Conservation (phyloP, 805 yeast genomes). For the Lachancea sp. region DNA sequence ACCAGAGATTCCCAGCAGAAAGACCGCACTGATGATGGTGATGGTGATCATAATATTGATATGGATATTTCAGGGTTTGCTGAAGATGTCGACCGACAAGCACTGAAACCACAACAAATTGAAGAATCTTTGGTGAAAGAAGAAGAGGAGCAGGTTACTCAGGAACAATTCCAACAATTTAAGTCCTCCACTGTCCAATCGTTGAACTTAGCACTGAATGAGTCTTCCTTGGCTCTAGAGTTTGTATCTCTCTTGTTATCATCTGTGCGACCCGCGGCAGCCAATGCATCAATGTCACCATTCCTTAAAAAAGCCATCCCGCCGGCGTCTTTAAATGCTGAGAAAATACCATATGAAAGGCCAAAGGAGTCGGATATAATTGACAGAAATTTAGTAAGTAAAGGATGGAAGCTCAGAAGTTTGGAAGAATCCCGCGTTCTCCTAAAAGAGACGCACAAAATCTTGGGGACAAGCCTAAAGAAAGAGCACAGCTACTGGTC, state of each 20-base stretch:
- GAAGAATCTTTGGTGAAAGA: background rate
- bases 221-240: slow-evolving; percentile 81
- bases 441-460: slow-evolving; percentile 45
- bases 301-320: slow-evolving; percentile 69
- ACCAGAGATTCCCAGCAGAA: background rate
- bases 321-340: slow-evolving; percentile 60
- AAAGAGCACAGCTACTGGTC: slow-evolving; percentile 59
- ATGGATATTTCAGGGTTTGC: slow-evolving; percentile 11
- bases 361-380: slow-evolving; percentile 20
- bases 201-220: slow-evolving; percentile 70
- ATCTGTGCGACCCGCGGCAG: slow-evolving; percentile 76
- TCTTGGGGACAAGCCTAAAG: slow-evolving; percentile 47
- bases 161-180: slow-evolving; percentile 40
- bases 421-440: slow-evolving; percentile 48
- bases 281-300: slow-evolving; percentile 82
- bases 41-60: too few species aligned
- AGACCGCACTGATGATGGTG: slow-evolving; percentile 15
- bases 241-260: slow-evolving; percentile 79
- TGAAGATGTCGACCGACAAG: background rate
- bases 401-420: slow-evolving; percentile 82
- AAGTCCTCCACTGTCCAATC: slow-evolving; percentile 48
- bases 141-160: slow-evolving; percentile 14
- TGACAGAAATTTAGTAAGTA: slow-evolving; percentile 27
- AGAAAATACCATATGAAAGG: slow-evolving; percentile 25
- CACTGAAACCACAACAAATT: slow-evolving; percentile 1